Base-by-base conservation (phyloP, 2,329 filamentous ascomycete species). In the Fusarium marasasianum region DNA sequence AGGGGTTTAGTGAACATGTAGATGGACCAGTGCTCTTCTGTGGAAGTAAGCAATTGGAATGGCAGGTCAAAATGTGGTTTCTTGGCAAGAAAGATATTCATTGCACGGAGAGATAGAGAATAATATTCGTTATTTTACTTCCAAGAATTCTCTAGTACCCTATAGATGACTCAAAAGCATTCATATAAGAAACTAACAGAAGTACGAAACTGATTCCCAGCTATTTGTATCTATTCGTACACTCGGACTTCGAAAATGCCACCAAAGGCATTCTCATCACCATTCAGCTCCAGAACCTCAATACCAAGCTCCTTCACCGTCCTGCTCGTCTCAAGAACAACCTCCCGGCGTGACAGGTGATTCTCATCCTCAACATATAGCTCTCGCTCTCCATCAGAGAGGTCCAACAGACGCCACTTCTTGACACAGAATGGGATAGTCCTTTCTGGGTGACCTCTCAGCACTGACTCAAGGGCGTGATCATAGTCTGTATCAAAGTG, bases 401-500 rank as follows among this genome's bases (percentile, higher is more conserved):
- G 63, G 4, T 68, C 55, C 4, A 68, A 1, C 0, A 68, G 18
- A 1, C 66, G 37, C 66, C 66, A 68, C 17, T 68, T 68, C 41
- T 68, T 68, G 1, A 54, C 66, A 7, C 66, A 68, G 12, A 68
- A 68, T 8, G 66, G 66, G 10, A 68, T 68, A 1, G 35, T 24
- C 10, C 66, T 43, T 5, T 68, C 66, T 5, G 66, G 66, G 11
- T 68, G 66, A 13, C 66, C 66, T 63, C 66, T 26, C 5, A 68
- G 9, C 1, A 68, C 66, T 12, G 66, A 68, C 13, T 68, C 66
- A 1, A 68, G 66, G 2, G 66, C 66, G 2, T 68, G 66, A 18
- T 68, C 66, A 20, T 69, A 68, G 47, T 68, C 66, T 8, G 66
- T 69, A 2, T 68, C 66, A 6, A 68, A 68, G 22, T 53, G 57